A percentile compares a stretch with the other conserved stretches of the same genome.
These are phyloP conservation scores for Podaxis sp. DNA, from an alignment of 768 basidiomycete genomes.

Conservation along the genomic window DNA sequence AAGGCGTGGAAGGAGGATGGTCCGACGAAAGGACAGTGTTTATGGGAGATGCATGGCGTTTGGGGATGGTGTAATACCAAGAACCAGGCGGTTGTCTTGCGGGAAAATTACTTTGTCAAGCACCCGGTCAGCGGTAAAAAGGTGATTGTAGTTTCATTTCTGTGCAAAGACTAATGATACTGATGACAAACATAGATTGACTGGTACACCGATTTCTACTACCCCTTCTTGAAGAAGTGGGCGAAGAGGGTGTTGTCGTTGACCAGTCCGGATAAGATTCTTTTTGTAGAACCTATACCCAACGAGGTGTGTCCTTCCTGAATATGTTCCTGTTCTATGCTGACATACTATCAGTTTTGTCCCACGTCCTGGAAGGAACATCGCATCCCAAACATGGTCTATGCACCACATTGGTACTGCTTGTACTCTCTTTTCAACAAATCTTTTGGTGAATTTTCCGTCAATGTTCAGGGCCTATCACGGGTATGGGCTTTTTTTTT, in stretches of 20 bases:
- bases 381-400: constrained; percentile 30
- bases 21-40: constrained; percentile 66
- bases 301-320: constrained; percentile 66
- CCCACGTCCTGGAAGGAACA: constrained; percentile 73
- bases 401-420: constrained; percentile 68
- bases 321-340: background rate
- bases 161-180: background rate
- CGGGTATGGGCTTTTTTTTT: constrained; percentile 45
- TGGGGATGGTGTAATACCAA: constrained; percentile 83
- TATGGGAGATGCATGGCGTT: constrained; percentile 92
- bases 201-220: constrained; percentile 87
- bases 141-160: constrained; percentile 34
- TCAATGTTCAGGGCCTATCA: constrained; percentile 92
- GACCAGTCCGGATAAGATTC: constrained; percentile 50
- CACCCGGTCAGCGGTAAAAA: constrained; percentile 62
- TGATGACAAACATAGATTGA: constrained; percentile 51
- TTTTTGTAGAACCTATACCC: constrained; percentile 86
- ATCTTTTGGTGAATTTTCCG: constrained; percentile 78
- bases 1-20: constrained; percentile 76
- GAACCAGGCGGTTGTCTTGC: constrained; percentile 67
- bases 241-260: constrained; percentile 51
- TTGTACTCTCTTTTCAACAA: constrained; percentile 85
- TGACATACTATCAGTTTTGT: constrained; percentile 55
- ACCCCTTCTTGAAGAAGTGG: constrained; percentile 73
- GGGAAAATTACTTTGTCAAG: constrained; percentile 81